Percentiles rank a stretch among this genome's conserved stretches.
Conservation (phyloP, 2,329 filamentous ascomycete species). For the Aspergillus sp. region DNA sequence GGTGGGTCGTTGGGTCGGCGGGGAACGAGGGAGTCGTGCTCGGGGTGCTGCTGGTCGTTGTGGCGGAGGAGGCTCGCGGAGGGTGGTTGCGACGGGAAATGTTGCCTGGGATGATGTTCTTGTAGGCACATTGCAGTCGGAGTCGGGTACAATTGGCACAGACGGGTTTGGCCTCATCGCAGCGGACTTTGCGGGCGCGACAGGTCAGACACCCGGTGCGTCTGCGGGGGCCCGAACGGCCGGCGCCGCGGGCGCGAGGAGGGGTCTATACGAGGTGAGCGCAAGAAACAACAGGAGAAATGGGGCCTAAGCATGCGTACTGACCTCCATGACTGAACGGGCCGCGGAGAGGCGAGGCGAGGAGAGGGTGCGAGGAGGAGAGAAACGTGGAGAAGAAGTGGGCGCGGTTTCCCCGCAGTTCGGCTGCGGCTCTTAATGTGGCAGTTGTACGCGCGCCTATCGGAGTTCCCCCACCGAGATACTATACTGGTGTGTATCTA, state of each 20-base stretch:
- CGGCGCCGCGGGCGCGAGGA: slow-evolving; percentile 31
- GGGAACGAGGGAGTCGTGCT: not conserved
- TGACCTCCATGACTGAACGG: slow-evolving; percentile 2
- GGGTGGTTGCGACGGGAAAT: slow-evolving; percentile 4
- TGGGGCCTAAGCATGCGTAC: not conserved
- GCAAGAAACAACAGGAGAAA: not conserved
- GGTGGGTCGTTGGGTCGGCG: not conserved
- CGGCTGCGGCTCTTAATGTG: not conserved
- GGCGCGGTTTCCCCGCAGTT: not conserved
- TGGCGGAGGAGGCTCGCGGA: not conserved
- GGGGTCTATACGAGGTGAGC: slow-evolving; percentile 8
- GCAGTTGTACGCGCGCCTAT: not conserved
- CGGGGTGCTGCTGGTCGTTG: not conserved
- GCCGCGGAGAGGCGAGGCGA: not conserved
- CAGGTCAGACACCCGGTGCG: slow-evolving; percentile 37
- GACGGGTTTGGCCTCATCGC: slow-evolving; percentile 33
- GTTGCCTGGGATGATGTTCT: slow-evolving; percentile 19
- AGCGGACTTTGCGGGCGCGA: slow-evolving; percentile 36
- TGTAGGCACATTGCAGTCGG: slow-evolving; percentile 30
- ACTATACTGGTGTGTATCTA: too few relatives aligned
- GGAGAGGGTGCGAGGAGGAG: not conserved
- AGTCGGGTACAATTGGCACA: slow-evolving; percentile 36
- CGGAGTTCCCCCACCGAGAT: too few relatives aligned
- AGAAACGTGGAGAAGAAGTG: slow-evolving; percentile 14
- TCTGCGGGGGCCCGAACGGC: slow-evolving; percentile 35